Conservation (phyloP, 306 rosid species). For the Quillaja saponaria region DNA sequence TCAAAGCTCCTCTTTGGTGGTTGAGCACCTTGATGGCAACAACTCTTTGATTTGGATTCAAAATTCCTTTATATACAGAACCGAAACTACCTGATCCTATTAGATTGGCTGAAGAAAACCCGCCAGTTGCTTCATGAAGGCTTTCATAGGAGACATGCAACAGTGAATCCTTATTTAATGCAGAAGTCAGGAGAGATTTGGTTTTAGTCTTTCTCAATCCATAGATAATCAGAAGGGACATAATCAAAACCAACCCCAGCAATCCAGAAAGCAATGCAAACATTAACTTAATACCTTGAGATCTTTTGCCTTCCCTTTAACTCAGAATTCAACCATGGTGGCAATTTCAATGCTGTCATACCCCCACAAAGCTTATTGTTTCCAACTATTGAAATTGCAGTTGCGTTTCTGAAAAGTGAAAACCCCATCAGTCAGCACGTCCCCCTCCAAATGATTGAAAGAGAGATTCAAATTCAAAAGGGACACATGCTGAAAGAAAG, state of each 20-base stretch:
- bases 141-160: slow-evolving; percentile 29
- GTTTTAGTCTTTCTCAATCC: slow-evolving; percentile 5
- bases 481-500: not conserved
- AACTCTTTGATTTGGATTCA: not conserved
- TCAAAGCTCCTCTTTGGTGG: slow-evolving; percentile 12
- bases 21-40: slow-evolving; percentile 31
- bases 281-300: not conserved
- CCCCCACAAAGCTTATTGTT: slow-evolving; percentile 18
- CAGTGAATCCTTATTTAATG: not conserved
- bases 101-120: slow-evolving; percentile 24
- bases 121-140: slow-evolving; percentile 32
- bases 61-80: not conserved
- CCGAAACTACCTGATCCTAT: slow-evolving; percentile 21
- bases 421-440: slow-evolving; percentile 26
- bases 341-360: slow-evolving; percentile 16
- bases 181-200: not conserved
- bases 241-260: not conserved
- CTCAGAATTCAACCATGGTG: not conserved
- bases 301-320: not conserved
- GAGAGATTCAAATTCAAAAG: slow-evolving; percentile 24
- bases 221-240: not conserved
- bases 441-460: slow-evolving; percentile 32
- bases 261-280: slow-evolving; percentile 13
- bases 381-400: not conserved
- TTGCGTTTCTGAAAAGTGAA: slow-evolving; percentile 12